Percentiles rank a stretch among this genome's conserved stretches.
phyloP scores from a whole-genome alignment of 1,284 basidiomycete genomes.

The Trichosporon sp. region DNA sequence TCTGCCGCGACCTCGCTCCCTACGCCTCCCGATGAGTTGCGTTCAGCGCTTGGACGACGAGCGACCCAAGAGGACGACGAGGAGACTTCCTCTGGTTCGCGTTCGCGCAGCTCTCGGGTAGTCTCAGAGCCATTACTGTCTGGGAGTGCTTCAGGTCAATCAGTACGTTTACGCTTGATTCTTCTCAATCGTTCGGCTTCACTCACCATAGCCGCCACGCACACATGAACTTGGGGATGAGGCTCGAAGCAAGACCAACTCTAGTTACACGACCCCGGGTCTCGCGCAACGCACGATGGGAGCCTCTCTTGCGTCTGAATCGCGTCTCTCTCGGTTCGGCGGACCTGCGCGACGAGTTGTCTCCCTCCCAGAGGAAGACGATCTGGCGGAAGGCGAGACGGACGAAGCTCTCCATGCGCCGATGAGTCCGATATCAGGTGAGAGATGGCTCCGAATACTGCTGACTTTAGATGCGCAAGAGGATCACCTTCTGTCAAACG shows the following conservation, averaged over 20 bases:
- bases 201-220: neutral
- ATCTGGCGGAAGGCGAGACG: constrained; percentile 14
- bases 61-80: neutral
- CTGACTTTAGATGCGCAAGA: neutral
- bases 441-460: neutral
- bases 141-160: neutral
- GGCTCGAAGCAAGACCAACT: neutral
- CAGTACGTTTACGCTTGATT: neutral
- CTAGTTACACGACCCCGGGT: constrained; percentile 30
- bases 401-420: neutral
- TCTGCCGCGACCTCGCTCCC: neutral
- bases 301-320: constrained; percentile 26
- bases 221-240: neutral
- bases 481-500: neutral
- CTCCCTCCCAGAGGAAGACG: constrained; percentile 11
- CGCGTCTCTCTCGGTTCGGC: constrained; percentile 36
- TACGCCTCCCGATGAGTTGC: neutral
- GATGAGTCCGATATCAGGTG: neutral
- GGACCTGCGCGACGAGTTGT: constrained; percentile 39
- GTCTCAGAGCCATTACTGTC: neutral
- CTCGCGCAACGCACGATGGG: constrained; percentile 27
- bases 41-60: neutral
- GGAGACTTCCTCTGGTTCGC: neutral
- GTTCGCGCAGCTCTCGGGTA: neutral
- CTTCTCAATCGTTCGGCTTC: too few species aligned